Percentiles rank a stretch among this genome's conserved stretches.
Evolutionary conservation across 139 green algal species (phyloP).

Genomic region (Astrephomene gubernaculifera): DNA sequence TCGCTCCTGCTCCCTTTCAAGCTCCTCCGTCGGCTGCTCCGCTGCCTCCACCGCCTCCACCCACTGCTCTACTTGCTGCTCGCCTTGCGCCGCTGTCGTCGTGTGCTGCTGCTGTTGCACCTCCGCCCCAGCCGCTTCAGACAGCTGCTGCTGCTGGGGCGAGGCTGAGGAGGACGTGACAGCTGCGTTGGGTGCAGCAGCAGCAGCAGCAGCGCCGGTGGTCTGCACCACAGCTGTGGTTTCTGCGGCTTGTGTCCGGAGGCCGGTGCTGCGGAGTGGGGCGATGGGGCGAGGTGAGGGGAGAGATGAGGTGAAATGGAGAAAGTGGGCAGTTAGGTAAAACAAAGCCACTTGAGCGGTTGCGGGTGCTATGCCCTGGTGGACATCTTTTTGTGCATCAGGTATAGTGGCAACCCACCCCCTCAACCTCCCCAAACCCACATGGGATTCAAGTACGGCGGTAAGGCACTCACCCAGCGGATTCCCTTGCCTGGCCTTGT

Average conservation of each 20-base stretch:
- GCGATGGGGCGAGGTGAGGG: no score
- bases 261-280: no score
- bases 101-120: background rate
- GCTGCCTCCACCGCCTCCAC: background rate
- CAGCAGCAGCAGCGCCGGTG: background rate
- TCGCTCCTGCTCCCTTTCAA: conserved; percentile 5
- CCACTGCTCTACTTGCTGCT: background rate
- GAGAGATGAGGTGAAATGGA: no score
- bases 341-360: background rate
- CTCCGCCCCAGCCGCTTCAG: background rate
- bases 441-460: no score
- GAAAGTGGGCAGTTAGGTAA: background rate
- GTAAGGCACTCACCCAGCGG: background rate
- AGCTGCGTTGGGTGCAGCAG: no score
- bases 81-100: background rate
- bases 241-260: background rate
- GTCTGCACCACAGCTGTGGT: background rate
- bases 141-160: background rate
- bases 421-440: no score
- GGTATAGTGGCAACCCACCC: background rate
- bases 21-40: background rate
- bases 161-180: no score
- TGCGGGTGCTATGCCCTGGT: background rate
- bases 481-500: background rate
- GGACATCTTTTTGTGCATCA: background rate